These are phyloP conservation scores for Metroxylon sagu DNA, from an alignment of 176 grass and related monocot species.

Conservation along the genomic window DNA sequence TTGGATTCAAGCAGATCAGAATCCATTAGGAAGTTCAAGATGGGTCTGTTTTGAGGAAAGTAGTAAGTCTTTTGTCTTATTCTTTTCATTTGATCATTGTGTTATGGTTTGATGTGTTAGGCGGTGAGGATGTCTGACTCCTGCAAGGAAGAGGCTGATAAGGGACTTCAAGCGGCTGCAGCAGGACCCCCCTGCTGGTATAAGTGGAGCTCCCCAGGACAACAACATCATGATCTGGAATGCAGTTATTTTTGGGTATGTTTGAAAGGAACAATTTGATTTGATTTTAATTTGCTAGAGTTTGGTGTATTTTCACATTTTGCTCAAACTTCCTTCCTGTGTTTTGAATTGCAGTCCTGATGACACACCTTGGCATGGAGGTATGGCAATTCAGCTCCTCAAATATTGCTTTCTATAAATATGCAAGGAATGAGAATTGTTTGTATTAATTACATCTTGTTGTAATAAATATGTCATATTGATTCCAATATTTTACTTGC, in stretches of 20 bases:
- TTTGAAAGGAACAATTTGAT: not conserved
- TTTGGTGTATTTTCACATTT: not conserved
- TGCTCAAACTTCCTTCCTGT: not conserved
- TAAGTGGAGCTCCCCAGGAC: slow-evolving; percentile 44
- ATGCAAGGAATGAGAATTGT: too few species aligned
- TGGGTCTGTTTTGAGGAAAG: too few species aligned
- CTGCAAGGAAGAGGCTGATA: slow-evolving; percentile 48
- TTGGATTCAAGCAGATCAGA: too few species aligned
- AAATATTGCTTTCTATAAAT: not conserved
- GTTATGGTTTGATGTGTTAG: too few species aligned
- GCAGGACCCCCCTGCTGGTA: slow-evolving; percentile 52
- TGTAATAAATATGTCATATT: not conserved
- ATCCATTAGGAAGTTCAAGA: too few species aligned
- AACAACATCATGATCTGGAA: slow-evolving; percentile 53
- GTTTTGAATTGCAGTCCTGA: slow-evolving; percentile 38
- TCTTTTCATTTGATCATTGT: too few species aligned
- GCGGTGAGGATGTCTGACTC: slow-evolving; percentile 33
- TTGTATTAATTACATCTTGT: too few species aligned
- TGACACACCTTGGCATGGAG: slow-evolving; percentile 52
- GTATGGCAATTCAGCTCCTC: slow-evolving; percentile 1
- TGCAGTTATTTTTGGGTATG: slow-evolving; percentile 43
- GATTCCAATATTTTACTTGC: too few species aligned
- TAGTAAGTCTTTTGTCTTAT: too few species aligned
- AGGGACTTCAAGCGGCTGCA: slow-evolving; percentile 49
- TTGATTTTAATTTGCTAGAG: slow-evolving; percentile 1